Evolutionary conservation across 2,329 filamentous ascomycete species (phyloP), one percentile per base, ranked within the genome.

Genomic region (Xylaria hypoxylon): DNA sequence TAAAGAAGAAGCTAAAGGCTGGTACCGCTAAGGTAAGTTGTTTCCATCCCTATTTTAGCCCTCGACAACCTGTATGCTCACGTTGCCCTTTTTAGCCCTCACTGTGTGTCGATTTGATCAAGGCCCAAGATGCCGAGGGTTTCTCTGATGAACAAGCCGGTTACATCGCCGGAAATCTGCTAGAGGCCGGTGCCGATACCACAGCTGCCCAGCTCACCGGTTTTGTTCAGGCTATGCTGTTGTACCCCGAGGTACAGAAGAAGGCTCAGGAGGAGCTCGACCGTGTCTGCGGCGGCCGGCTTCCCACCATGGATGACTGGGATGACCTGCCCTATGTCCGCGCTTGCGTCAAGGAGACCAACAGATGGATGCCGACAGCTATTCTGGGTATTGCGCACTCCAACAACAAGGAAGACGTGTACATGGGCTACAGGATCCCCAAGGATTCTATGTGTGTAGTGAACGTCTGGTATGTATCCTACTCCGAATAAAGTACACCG

Each of bases 241-340:
- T 78, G 38, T 81, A 75, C 61, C 79, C 79, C 7, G 76, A 77
- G n/a, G 79, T 83, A 53, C 62, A 68, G 47, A 71, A 65, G 60
- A 67, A 63, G 28, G 74, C 69, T 1, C 73, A 72, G 44, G 70
- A 68, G 19, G 73, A 75, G 65, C 77, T 86, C 3, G 81, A 85
- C 50, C 60, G 73, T 0, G 77, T 85, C 1, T 75, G 84, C 19
- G 83, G 84, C 3, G 74, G 78, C 13, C 83, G 70, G 5, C 62
- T 84, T 2, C 85, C 84, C 0, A 76, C 70, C 2, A 78, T 82
- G 68, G 71, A 79, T 0, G 84, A 87, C 68, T 76, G 79, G 53
- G 69, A 74, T 2, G 72, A 78, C 4, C 75, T 87, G 2, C 84
- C 82, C 0, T 87, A 86, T 65, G 77, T 84, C n/a, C 74, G 79